A percentile compares a stretch with the other conserved stretches of the same genome.
Conservation (phyloP, 441 rosid genomes). For the Erodium trifolium region DNA sequence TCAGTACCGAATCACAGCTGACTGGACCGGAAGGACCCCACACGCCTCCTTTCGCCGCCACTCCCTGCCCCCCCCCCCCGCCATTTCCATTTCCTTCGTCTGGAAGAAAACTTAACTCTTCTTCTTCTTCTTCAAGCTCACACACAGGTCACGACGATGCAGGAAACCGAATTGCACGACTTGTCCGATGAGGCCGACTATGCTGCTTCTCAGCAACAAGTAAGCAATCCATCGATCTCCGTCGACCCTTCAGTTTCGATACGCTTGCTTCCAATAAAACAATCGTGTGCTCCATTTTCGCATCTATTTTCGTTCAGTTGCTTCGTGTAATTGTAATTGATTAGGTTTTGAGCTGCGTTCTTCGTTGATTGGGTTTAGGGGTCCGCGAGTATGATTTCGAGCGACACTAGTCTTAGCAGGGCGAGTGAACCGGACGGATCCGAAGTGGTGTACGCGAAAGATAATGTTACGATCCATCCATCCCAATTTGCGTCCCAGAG, state of each 20-base stretch:
- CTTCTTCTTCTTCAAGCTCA: background rate
- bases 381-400: conserved; percentile 22
- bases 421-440: conserved; percentile 2
- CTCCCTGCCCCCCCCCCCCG: too few relatives aligned
- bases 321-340: background rate
- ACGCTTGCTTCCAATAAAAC: background rate
- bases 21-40: too few relatives aligned
- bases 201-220: conserved; percentile 56
- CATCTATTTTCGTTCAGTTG: background rate
- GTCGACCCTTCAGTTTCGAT: background rate
- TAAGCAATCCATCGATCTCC: conserved; percentile 21
- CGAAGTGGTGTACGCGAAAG: too few relatives aligned
- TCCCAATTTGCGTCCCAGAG: conserved; percentile 45
- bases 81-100: background rate
- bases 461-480: too few relatives aligned
- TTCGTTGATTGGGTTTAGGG: conserved; percentile 33
- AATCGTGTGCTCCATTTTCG: background rate
- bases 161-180: conserved; percentile 62
- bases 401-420: too few relatives aligned
- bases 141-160: conserved; percentile 31
- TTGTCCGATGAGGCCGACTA: too few relatives aligned
- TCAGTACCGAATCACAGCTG: too few relatives aligned
- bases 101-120: background rate
- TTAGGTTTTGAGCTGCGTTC: conserved; percentile 9
- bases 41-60: too few relatives aligned